These are phyloP conservation scores for Eimeria mitis DNA, from an alignment of 169 alveolate genomes.

Conservation along the genomic window DNA sequence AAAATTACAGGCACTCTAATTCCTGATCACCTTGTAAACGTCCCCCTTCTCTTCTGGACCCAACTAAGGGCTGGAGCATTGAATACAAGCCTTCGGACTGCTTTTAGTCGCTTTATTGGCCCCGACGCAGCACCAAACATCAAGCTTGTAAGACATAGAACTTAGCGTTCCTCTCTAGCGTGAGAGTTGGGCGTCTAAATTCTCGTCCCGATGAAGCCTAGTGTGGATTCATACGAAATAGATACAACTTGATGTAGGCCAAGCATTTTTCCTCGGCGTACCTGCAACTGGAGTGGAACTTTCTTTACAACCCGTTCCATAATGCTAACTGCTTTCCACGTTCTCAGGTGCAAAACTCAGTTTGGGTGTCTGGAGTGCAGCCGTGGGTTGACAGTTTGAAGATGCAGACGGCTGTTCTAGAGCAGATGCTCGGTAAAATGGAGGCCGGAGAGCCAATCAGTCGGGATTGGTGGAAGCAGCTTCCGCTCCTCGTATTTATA, in stretches of 20 bases:
- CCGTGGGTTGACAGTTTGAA: slow-evolving; percentile 41
- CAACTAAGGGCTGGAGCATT: slow-evolving; percentile 41
- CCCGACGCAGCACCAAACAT: slow-evolving; percentile 29
- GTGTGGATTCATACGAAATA: not conserved
- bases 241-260: not conserved
- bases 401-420: slow-evolving; percentile 2
- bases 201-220: not conserved
- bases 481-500: slow-evolving; percentile 47
- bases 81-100: not conserved
- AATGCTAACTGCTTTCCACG: not conserved
- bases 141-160: not conserved
- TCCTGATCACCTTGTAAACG: slow-evolving; percentile 45
- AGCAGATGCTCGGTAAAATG: not conserved
- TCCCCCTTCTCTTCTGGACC: slow-evolving; percentile 38
- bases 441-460: slow-evolving; percentile 19
- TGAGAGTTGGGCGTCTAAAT: not conserved
- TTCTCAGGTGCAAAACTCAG: slow-evolving; percentile 37
- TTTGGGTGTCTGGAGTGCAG: slow-evolving; percentile 40
- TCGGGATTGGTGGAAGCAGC: slow-evolving; percentile 59
- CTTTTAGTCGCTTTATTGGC: slow-evolving; percentile 8
- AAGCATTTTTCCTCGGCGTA: not conserved
- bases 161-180: not conserved
- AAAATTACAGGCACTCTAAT: slow-evolving; percentile 37
- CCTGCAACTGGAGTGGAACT: not conserved
- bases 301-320: not conserved